Conservation (phyloP, 2,329 filamentous ascomycete genomes). For the Emericellopsis cladophorae region DNA sequence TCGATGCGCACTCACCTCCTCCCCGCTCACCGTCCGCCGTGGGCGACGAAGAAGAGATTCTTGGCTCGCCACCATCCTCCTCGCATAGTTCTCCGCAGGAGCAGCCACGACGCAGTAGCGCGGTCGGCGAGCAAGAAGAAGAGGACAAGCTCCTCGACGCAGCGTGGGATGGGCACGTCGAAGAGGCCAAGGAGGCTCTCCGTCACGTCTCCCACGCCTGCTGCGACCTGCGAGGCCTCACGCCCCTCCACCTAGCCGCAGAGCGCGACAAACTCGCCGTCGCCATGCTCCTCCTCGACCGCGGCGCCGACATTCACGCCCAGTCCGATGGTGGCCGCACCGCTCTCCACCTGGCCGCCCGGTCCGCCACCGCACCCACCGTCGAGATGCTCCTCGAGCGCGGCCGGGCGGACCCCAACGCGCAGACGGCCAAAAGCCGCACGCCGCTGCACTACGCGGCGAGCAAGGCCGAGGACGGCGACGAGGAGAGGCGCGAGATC, state of each 20-base stretch:
- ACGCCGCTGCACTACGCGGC: slow-evolving; percentile 19
- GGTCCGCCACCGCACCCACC: slow-evolving; percentile 13
- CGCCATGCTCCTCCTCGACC: slow-evolving; percentile 18
- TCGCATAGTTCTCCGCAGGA: neutral
- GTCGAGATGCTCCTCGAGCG: slow-evolving; percentile 18
- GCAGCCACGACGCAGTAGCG: neutral
- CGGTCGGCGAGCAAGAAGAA: slow-evolving; percentile 1
- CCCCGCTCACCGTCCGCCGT: slow-evolving; percentile 2
- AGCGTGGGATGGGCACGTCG: slow-evolving; percentile 18
- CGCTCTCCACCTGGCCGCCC: slow-evolving; percentile 16
- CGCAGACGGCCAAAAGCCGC: slow-evolving; percentile 13
- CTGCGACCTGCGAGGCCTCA: slow-evolving; percentile 15
- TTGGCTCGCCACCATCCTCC: slow-evolving; percentile 3
- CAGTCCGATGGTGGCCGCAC: slow-evolving; percentile 17
- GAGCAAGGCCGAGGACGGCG: slow-evolving; percentile 13
- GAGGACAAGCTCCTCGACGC: slow-evolving; percentile 15
- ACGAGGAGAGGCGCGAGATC: slow-evolving; percentile 17
- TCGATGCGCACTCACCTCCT: neutral
- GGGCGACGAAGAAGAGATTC: slow-evolving; percentile 5
- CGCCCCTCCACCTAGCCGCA: slow-evolving; percentile 15
- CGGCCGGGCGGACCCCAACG: slow-evolving; percentile 13
- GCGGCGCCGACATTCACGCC: slow-evolving; percentile 10
- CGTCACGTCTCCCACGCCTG: slow-evolving; percentile 9
- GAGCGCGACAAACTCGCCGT: slow-evolving; percentile 18
- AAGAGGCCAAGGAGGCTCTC: slow-evolving; percentile 11